A percentile compares a stretch with the other conserved stretches of the same genome.
These are phyloP conservation scores for Coemansia sp. DNA, from an alignment of 192 early-diverging fungal genomes.

Conservation along the genomic window DNA sequence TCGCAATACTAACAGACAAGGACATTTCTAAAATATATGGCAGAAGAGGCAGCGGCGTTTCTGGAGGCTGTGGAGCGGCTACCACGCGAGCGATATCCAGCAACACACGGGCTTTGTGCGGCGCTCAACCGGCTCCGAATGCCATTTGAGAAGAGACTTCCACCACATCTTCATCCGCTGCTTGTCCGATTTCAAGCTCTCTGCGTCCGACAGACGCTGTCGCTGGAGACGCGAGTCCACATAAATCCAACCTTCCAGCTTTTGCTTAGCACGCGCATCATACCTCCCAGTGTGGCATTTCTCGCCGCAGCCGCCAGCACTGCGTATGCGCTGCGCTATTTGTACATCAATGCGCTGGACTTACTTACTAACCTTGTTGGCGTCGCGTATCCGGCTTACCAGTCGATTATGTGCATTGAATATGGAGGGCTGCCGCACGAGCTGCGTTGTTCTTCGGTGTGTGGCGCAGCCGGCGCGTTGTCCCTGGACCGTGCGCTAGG, in stretches of 20 bases:
- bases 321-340: conserved; percentile 33
- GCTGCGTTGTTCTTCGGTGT: background rate
- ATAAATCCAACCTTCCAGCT: conserved; percentile 46
- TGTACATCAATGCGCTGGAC: conserved; percentile 44
- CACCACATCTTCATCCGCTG: conserved; percentile 44
- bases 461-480: background rate
- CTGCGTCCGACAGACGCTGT: conserved; percentile 28
- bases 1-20: too few relatives aligned
- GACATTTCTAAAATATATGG: conserved; percentile 4
- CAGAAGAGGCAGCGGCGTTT: conserved; percentile 26
- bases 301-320: conserved; percentile 41
- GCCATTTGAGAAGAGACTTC: conserved; percentile 16
- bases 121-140: conserved; percentile 6
- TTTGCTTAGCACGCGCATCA: conserved; percentile 28
- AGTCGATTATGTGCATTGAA: conserved; percentile 52
- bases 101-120: conserved; percentile 21
- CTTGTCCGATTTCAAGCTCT: conserved; percentile 23
- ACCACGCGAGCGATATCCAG: conserved; percentile 34
- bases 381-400: conserved; percentile 50
- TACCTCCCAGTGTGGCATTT: conserved; percentile 43
- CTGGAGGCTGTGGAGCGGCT: conserved; percentile 34
- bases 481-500: conserved; percentile 31
- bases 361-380: conserved; percentile 48
- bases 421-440: conserved; percentile 23
- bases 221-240: conserved; percentile 42